A percentile compares a stretch with the other conserved stretches of the same genome.
Conservation (phyloP, 345 rosid genomes). For the Ailanthus altissimus region DNA sequence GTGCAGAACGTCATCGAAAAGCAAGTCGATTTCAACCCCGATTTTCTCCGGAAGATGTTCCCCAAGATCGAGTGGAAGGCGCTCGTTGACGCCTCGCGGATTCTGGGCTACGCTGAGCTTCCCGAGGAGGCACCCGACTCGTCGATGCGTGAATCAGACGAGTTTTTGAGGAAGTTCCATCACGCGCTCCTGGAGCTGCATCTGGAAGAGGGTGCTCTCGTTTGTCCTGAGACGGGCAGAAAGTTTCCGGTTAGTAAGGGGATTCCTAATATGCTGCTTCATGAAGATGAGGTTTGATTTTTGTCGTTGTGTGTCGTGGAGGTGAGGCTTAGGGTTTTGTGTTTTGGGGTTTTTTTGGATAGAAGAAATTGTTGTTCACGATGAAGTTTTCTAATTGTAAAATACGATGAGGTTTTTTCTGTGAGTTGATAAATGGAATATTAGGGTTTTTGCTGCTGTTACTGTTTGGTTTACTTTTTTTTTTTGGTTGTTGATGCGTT, state of each 20-base stretch:
- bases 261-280: conserved; percentile 95
- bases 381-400: not conserved
- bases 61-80: conserved; percentile 84
- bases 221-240: conserved; percentile 84
- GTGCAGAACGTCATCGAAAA: conserved; percentile 61
- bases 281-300: conserved; percentile 82
- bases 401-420: not conserved
- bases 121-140: conserved; percentile 59
- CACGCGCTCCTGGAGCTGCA: conserved; percentile 88
- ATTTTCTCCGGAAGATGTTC: conserved; percentile 70
- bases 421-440: not conserved
- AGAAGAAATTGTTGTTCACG: not conserved
- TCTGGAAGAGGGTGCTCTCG: conserved; percentile 86
- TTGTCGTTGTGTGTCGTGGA: not conserved
- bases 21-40: conserved; percentile 70
- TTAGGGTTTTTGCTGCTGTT: not conserved
- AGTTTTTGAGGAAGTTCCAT: conserved; percentile 69
- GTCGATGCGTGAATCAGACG: conserved; percentile 58
- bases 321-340: not conserved
- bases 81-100: conserved; percentile 58
- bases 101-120: conserved; percentile 69
- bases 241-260: conserved; percentile 75
- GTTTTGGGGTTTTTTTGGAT: not conserved
- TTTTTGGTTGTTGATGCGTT: not conserved
- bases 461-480: not conserved